phyloP scores from a whole-genome alignment of 176 grass and related monocot species.

The Triticum timopheevii region DNA sequence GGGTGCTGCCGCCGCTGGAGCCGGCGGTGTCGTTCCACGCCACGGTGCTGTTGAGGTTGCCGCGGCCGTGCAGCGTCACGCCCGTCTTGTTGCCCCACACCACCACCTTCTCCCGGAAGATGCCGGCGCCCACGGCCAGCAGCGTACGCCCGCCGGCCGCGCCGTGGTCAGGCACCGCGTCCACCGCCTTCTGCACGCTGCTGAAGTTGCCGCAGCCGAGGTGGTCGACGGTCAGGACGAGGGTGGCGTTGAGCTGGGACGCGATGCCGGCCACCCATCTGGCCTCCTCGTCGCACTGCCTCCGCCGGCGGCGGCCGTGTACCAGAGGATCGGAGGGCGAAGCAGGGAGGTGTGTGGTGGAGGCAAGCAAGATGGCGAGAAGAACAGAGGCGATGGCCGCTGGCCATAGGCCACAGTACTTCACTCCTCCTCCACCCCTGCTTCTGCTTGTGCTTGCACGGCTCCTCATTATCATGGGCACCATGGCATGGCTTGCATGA shows the following conservation, averaged over 20 bases:
- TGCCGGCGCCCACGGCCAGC: conserved; percentile 61
- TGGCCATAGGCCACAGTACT: conserved; percentile 25
- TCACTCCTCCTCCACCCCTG: conserved; percentile 8
- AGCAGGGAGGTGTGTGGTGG: conserved; percentile 25
- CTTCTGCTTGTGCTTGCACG: conserved; percentile 13
- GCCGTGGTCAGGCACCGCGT: conserved; percentile 57
- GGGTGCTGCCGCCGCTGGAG: conserved; percentile 65
- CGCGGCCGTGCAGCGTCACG: conserved; percentile 64
- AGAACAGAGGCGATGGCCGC: conserved; percentile 53
- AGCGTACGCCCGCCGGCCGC: conserved; percentile 34
- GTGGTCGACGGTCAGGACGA: conserved; percentile 65
- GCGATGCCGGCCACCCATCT: conserved; percentile 51
- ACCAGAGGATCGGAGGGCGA: conserved; percentile 2
- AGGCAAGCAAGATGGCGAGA: conserved; percentile 55
- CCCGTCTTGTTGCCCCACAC: conserved; percentile 67
- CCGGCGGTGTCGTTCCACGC: conserved; percentile 78
- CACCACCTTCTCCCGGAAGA: conserved; percentile 81
- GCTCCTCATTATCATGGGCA: neutral
- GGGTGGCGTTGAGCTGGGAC: conserved; percentile 49
- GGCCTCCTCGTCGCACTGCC: conserved; percentile 38
- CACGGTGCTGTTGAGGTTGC: conserved; percentile 59
- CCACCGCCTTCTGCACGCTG: conserved; percentile 68
- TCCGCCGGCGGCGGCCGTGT: conserved; percentile 19
- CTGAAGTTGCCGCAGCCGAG: conserved; percentile 76
- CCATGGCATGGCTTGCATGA: neutral